Conservation (phyloP, 495 filamentous ascomycete species). For the Aspergillus panamensis region DNA sequence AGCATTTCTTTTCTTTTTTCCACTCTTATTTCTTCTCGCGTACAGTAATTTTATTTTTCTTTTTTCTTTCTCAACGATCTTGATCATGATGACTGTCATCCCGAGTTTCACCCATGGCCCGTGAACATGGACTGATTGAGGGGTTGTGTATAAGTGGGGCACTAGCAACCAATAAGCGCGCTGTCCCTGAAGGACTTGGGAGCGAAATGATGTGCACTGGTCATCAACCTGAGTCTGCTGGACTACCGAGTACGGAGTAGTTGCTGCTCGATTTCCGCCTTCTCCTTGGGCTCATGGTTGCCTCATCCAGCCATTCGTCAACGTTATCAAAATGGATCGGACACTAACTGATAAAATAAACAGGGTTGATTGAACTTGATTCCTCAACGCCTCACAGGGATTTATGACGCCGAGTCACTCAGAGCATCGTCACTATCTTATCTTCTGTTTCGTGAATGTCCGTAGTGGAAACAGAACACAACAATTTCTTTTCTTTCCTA, state of each 20-base stretch:
- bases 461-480: no score
- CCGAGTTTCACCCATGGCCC: conserved; percentile 9
- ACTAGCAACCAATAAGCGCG: conserved; percentile 19
- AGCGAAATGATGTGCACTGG: conserved; percentile 26
- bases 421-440: not conserved
- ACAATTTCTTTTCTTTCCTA: no score
- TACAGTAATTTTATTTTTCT: not conserved
- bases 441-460: not conserved
- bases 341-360: not conserved
- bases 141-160: conserved; percentile 22
- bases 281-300: conserved; percentile 18
- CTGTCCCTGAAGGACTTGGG: conserved; percentile 24
- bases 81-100: not conserved
- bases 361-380: not conserved
- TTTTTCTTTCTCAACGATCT: not conserved
- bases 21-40: no score
- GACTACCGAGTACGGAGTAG: conserved; percentile 5
- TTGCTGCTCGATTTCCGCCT: no score
- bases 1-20: not conserved
- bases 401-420: not conserved
- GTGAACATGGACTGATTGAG: conserved; percentile 22
- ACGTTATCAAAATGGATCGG: not conserved
- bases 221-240: conserved; percentile 18
- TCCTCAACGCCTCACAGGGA: not conserved
- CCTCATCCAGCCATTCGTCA: conserved; percentile 13